Evolutionary conservation across 1,139 yeast species (phyloP), one percentile per base, ranked within the genome.

Genomic region (Sugiyamaella japonica): DNA sequence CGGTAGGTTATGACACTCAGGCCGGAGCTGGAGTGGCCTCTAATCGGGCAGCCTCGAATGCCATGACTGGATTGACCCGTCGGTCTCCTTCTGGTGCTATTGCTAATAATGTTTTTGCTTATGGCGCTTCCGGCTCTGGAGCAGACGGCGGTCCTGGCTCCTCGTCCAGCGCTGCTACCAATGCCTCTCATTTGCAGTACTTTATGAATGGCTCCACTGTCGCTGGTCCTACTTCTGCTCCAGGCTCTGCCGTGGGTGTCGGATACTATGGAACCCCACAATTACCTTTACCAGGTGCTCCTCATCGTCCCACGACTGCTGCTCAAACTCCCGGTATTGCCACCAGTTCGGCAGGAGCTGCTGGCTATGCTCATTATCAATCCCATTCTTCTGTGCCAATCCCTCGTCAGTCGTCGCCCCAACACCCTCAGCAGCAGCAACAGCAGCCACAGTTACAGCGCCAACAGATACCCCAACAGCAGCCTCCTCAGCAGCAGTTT

Each of bases 61-160:
- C 36, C n/a, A 23, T 37, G 40, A 7, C 49, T 20, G 49, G 49
- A 10, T 20, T 45, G 15, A 16, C 46, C 10, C 47, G 56, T 25
- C 56, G 50, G 15, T 53, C 56, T 31, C 56, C 53, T 7, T 45
- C 56, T 23, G 46, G 45, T 48, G 46, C 36, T 54, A 13, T 12
- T n/a, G 39, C 9, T n/a, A 13, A 13, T 15, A n/a, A 95, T 91
- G 1, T 80, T 76, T 29, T 29, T 29, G n/a, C 34, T 60, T 78
- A 78, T 56, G 90, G 93, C 8, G 76, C 86, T 4, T n/a, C n/a
- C n/a, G 48, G 39, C 3, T 15, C 31, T 32, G 93, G 86, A 64
- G 89, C 85, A 70, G 45, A 38, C 12, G 36, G 25, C 6, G 25
- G 25, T 20, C 25, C 25, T 20, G 25, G 25, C 25, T 20, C 41